Evolutionary conservation across 495 filamentous ascomycete genomes (phyloP).

Genomic region (Neurospora pannonica): DNA sequence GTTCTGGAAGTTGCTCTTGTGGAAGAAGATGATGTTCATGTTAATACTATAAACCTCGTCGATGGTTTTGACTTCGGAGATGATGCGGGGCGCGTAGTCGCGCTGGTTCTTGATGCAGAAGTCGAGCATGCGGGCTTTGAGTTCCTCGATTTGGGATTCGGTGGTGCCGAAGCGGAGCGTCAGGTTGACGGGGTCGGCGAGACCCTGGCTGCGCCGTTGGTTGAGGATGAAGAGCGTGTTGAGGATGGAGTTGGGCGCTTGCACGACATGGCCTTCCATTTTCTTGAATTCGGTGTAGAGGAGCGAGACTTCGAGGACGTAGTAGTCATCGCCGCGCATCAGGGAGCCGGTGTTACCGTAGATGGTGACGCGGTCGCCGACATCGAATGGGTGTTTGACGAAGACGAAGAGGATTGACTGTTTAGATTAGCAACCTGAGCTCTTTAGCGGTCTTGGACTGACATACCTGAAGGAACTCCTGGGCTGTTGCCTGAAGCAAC

Average conservation of each 20-base stretch:
- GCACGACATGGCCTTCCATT: slow-evolving; percentile 91
- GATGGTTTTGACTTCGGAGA: slow-evolving; percentile 72
- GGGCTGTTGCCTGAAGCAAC: slow-evolving; percentile 84
- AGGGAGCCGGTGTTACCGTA: slow-evolving; percentile 79
- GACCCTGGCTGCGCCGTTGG: slow-evolving; percentile 77
- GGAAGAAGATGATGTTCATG: slow-evolving; percentile 94
- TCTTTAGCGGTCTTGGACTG: not conserved
- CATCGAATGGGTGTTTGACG: slow-evolving; percentile 96
- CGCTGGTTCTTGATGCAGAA: slow-evolving; percentile 83
- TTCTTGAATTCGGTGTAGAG: slow-evolving; percentile 98
- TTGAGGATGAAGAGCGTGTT: slow-evolving; percentile 94
- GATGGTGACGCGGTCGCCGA: slow-evolving; percentile 85
- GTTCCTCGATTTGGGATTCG: slow-evolving; percentile 72
- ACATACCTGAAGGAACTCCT: slow-evolving; percentile 63
- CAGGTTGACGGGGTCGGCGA: slow-evolving; percentile 81
- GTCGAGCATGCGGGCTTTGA: slow-evolving; percentile 73
- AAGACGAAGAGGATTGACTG: slow-evolving; percentile 90
- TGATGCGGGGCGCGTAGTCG: slow-evolving; percentile 82
- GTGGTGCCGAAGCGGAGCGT: slow-evolving; percentile 85
- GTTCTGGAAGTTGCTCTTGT: slow-evolving; percentile 88
- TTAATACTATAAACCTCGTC: slow-evolving; percentile 55
- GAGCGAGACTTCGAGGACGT: slow-evolving; percentile 89
- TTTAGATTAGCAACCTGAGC: not conserved
- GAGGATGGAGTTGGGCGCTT: slow-evolving; percentile 88
- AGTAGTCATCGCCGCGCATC: slow-evolving; percentile 82